Evolutionary conservation across 1,284 basidiomycete genomes (phyloP).

Genomic region (Lentinus polychrous): DNA sequence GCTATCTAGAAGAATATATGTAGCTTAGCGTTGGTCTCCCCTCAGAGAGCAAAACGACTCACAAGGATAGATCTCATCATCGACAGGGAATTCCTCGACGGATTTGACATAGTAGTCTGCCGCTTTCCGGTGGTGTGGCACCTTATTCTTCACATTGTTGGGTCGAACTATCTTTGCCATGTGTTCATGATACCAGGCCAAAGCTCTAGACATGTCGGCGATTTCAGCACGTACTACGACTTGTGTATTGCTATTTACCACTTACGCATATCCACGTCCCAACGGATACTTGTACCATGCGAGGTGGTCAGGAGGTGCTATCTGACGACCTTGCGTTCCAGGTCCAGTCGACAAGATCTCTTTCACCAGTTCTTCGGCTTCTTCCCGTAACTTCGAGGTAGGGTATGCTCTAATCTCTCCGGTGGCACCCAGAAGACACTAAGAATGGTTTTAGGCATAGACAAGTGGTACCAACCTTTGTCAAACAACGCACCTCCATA

Average conservation of each 20-base stretch:
- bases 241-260: neutral
- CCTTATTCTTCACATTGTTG: neutral
- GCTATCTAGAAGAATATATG: conserved; percentile 3
- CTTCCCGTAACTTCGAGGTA: neutral
- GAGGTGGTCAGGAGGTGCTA: conserved; percentile 21
- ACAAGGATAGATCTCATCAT: conserved; percentile 4
- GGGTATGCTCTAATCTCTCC: neutral
- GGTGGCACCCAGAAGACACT: neutral
- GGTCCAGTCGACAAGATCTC: neutral
- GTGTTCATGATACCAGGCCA: conserved; percentile 29
- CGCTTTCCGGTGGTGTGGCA: neutral
- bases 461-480: too few relatives aligned
- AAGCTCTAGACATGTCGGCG: conserved; percentile 19
- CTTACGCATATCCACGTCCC: conserved; percentile 31
- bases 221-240: too few relatives aligned
- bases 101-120: neutral
- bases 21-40: too few relatives aligned
- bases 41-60: too few relatives aligned
- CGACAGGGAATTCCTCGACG: neutral
- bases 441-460: neutral
- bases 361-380: neutral
- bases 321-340: neutral
- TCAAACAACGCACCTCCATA: too few relatives aligned
- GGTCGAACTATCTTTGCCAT: conserved; percentile 10
- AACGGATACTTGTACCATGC: conserved; percentile 32